Conservation (phyloP, 768 basidiomycete species). For the Boletus rubroflammeus region DNA sequence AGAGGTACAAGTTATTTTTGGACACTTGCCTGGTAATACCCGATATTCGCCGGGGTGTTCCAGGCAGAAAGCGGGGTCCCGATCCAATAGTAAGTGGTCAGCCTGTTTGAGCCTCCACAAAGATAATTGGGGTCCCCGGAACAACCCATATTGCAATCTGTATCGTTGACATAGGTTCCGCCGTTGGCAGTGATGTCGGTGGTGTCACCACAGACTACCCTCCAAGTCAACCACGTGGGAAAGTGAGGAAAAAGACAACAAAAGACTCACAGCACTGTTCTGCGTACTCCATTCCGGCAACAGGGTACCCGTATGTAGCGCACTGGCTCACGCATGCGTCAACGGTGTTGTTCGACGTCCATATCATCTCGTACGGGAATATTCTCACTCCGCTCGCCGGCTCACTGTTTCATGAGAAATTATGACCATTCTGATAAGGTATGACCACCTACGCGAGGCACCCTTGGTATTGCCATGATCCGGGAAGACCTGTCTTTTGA, state of each 20-base stretch:
- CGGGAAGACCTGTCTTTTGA: constrained; percentile 56
- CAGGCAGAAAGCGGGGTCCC: constrained; percentile 51
- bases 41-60: constrained; percentile 62
- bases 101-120: constrained; percentile 56
- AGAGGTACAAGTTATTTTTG: not conserved
- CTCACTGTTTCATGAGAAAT: constrained; percentile 41
- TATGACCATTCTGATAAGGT: not conserved
- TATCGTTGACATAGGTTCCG: constrained; percentile 32
- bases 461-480: constrained; percentile 60
- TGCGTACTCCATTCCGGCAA: constrained; percentile 65
- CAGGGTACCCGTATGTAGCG: constrained; percentile 66
- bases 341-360: constrained; percentile 60
- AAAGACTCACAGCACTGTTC: constrained; percentile 66
- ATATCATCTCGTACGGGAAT: constrained; percentile 62
- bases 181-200: constrained; percentile 43
- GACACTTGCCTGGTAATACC: constrained; percentile 60
- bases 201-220: constrained; percentile 68
- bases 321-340: constrained; percentile 66
- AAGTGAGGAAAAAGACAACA: not conserved
- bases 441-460: constrained; percentile 53
- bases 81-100: constrained; percentile 55
- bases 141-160: constrained; percentile 50
- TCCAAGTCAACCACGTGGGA: not conserved
- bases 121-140: constrained; percentile 69
- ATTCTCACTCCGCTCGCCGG: constrained; percentile 37